These are phyloP conservation scores for Lentinula lateritia DNA, from an alignment of 768 basidiomycete genomes.

Conservation along the genomic window DNA sequence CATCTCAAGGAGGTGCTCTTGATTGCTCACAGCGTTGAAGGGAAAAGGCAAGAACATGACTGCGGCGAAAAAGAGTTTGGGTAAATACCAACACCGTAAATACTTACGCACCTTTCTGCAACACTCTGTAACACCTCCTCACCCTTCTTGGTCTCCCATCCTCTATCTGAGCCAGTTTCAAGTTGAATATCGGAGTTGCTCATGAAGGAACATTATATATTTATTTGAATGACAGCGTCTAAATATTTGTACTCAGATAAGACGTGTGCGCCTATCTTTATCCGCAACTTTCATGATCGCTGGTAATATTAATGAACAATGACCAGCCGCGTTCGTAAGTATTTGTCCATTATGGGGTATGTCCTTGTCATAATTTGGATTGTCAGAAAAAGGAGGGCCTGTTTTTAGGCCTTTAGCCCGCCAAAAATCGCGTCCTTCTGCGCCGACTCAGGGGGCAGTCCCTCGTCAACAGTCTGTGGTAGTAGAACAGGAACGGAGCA, in stretches of 20 bases:
- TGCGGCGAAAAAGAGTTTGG: conserved; percentile 18
- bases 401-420: conserved; percentile 67
- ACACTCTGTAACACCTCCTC: conserved; percentile 45
- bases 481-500: not conserved
- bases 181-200: conserved; percentile 20
- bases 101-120: conserved; percentile 47
- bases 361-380: conserved; percentile 5
- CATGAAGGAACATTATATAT: not conserved
- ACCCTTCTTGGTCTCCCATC: conserved; percentile 51
- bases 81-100: not conserved
- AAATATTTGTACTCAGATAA: conserved; percentile 3
- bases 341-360: not conserved
- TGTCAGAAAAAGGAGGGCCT: conserved; percentile 63
- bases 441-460: conserved; percentile 13
- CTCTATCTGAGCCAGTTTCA: conserved; percentile 44
- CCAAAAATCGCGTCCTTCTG: conserved; percentile 38
- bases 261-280: conserved; percentile 3
- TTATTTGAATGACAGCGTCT: not conserved
- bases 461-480: not conserved
- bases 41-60: conserved; percentile 60
- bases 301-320: conserved; percentile 18
- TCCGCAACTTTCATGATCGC: conserved; percentile 7
- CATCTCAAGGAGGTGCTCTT: conserved; percentile 1
- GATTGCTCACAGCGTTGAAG: conserved; percentile 58
- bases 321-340: conserved; percentile 66